Percentiles rank a stretch among this genome's conserved stretches.
Evolutionary conservation across 2,329 filamentous ascomycete species (phyloP).

Genomic region (Chaetomiaceae sp.): DNA sequence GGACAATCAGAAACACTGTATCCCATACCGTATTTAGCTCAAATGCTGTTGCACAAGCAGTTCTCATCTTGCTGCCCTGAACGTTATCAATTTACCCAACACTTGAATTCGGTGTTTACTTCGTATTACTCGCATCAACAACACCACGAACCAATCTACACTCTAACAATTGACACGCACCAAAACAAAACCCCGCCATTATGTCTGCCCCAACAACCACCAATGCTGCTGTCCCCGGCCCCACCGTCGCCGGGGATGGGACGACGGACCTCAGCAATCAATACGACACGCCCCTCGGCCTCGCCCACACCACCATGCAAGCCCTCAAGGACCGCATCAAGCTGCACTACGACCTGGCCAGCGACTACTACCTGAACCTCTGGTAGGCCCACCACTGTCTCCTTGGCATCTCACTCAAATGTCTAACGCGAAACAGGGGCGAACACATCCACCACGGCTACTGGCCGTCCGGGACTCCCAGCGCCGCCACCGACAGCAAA

Average conservation of each 20-base stretch:
- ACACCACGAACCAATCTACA: neutral
- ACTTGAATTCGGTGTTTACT: too few species aligned
- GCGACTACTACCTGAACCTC: conserved; percentile 57
- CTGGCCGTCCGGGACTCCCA: conserved; percentile 44
- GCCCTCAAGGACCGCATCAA: conserved; percentile 54
- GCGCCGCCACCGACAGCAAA: conserved; percentile 48
- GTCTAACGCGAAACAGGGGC: conserved; percentile 39
- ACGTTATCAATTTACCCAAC: too few species aligned
- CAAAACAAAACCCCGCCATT: neutral
- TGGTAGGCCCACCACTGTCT: conserved; percentile 40
- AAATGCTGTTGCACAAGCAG: too few species aligned
- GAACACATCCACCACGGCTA: conserved; percentile 62
- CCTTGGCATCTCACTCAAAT: neutral
- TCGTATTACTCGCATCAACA: too few species aligned
- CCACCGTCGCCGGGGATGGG: too few species aligned
- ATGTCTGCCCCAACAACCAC: conserved; percentile 6
- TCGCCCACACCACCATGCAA: conserved; percentile 43
- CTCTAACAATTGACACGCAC: neutral
- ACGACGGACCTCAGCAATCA: conserved; percentile 38
- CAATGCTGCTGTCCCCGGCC: neutral
- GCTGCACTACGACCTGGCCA: conserved; percentile 56
- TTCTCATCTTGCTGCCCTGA: too few species aligned
- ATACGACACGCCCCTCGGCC: conserved; percentile 42
- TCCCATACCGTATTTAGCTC: too few species aligned
- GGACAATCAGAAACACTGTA: neutral